Conservation (phyloP, 495 filamentous ascomycete species). For the Hyaloscypha bicolor region DNA sequence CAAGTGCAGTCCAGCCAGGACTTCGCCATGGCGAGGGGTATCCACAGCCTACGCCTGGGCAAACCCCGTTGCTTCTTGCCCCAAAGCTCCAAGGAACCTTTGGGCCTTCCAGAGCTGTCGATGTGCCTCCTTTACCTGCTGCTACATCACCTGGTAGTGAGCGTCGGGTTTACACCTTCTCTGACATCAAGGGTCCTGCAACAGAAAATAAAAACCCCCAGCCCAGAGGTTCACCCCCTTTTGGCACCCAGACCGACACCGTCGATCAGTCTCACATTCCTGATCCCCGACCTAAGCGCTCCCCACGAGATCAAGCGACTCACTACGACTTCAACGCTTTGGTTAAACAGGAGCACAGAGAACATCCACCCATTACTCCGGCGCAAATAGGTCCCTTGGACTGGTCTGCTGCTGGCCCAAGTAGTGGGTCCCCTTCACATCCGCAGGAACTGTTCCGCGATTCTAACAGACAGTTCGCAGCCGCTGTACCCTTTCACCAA, state of each 20-base stretch:
- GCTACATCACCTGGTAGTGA: constrained; percentile 7
- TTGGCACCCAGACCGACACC: constrained; percentile 15
- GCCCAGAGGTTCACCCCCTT: background rate
- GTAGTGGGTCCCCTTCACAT: constrained; percentile 20
- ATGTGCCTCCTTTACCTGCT: constrained; percentile 2
- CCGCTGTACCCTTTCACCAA: constrained; percentile 12
- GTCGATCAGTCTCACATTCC: constrained; percentile 23
- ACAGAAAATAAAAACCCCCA: background rate
- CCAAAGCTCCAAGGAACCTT: constrained; percentile 15
- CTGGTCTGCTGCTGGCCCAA: constrained; percentile 24
- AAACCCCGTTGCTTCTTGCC: constrained; percentile 11
- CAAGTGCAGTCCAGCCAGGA: background rate
- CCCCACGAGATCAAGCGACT: background rate
- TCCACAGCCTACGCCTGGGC: background rate
- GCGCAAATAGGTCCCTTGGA: constrained; percentile 17
- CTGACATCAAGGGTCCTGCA: background rate
- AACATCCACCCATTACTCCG: background rate
- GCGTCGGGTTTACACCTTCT: constrained; percentile 12
- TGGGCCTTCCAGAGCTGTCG: background rate
- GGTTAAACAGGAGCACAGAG: constrained; percentile 15
- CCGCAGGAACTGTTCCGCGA: constrained; percentile 14
- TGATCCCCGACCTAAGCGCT: constrained; percentile 4
- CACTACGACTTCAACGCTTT: constrained; percentile 30
- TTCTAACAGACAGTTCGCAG: constrained; percentile 25
- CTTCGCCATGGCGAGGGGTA: background rate